Base-by-base conservation (phyloP, 2,329 filamentous ascomycete species). In the Botrytis cinerea region DNA sequence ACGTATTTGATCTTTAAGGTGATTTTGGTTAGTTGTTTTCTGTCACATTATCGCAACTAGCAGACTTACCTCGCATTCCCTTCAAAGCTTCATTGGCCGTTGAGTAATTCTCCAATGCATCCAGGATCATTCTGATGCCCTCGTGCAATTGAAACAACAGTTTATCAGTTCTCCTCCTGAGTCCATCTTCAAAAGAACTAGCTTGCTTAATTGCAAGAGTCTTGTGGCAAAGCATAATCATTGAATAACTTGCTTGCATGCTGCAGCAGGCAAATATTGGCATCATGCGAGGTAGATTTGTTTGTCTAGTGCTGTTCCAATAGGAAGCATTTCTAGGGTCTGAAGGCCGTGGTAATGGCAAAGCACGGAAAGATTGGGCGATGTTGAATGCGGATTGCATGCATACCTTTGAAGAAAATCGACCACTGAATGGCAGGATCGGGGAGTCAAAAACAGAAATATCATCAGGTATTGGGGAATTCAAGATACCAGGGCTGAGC, bases 301-400 rank as follows among this genome's bases (percentile, higher is more conserved):
- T 62, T 73, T 32, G 70, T 9, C n/a, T 40, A 38, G 46, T 16
- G 4, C 18, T 35, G 22, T 35, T n/a, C 32, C 32, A 51, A 22
- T 67, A 54, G 38, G 46, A 67, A 28, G 16, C 2, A 9, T 40
- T 54, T 5, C 22, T 40, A 1, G 32, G 32, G 54, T 54, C 25
- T 14, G 73, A 35, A 16, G 75, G 74, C 40, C 75, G 73, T 35
- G 86, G 85, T 71, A 84, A 86, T 0, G 86, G 85, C 48, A 87
- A 77, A 18, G 81, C 79, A 75, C 84, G 82, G 70, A 87, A 87
- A 20, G 83, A 83, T 69, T 81, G 78, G 2, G 85, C 83, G 72
- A 87, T 87, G 74, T 82, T 84, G 61, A 87, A 81, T 2, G 85
- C 85, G 12, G 85, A 83, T 64, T 83, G 84, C 46, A 87, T 80